phyloP scores from a whole-genome alignment of 176 grass and related monocot species.

The Cenchrus purpureus region DNA sequence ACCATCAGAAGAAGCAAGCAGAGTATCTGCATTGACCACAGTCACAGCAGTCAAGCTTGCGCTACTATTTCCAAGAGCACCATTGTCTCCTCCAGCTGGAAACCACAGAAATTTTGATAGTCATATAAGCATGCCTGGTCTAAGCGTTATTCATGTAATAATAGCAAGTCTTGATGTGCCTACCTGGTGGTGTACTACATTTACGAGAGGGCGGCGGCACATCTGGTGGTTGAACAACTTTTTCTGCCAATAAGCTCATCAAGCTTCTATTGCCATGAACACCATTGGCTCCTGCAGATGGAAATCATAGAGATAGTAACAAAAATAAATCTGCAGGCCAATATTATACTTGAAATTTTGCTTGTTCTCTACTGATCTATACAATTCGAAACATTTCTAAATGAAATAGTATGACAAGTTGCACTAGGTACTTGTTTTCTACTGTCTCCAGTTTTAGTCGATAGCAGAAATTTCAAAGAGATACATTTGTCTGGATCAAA shows the following conservation, averaged over 20 bases:
- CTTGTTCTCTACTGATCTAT: not conserved
- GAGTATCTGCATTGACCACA: not conserved
- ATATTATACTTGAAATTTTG: not conserved
- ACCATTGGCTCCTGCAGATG: slow-evolving; percentile 28
- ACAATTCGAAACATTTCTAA: not conserved
- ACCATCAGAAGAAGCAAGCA: not conserved
- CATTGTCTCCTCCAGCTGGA: not conserved
- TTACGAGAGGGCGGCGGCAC: not conserved
- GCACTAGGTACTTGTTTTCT: no score
- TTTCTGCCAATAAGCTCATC: slow-evolving; percentile 36
- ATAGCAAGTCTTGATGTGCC: not conserved
- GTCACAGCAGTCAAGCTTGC: not conserved
- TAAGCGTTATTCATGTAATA: not conserved
- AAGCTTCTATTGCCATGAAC: slow-evolving; percentile 54
- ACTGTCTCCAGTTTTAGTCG: no score
- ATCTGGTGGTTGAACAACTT: slow-evolving; percentile 43
- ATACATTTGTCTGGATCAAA: not conserved
- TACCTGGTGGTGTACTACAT: not conserved
- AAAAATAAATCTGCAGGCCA: not conserved
- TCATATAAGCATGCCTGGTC: not conserved
- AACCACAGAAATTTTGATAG: not conserved
- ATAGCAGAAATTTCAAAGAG: not conserved
- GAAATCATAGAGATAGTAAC: not conserved
- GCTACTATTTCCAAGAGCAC: not conserved
- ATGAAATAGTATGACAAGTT: not conserved